Evolutionary conservation across 805 yeast species (phyloP).

Genomic region (Danielia reshetovae): DNA sequence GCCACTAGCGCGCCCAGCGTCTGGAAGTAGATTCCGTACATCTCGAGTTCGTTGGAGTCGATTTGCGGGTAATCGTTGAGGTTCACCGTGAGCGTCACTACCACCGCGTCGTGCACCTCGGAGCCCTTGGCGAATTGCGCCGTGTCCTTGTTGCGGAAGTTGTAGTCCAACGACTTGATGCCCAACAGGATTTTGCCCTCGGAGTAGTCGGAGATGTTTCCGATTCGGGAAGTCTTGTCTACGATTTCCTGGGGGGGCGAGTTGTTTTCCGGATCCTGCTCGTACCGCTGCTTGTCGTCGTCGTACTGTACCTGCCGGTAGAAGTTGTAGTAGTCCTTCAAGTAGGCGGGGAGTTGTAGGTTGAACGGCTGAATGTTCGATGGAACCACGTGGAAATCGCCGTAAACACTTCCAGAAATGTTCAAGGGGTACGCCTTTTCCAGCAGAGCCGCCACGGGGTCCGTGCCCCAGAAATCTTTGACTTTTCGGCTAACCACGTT

Average conservation of each 20-base stretch:
- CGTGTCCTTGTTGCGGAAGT: slow-evolving; percentile 19
- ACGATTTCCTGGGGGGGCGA: slow-evolving; percentile 15
- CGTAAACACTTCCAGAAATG: slow-evolving; percentile 46
- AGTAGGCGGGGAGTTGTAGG: slow-evolving; percentile 26
- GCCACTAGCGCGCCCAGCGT: slow-evolving; percentile 60
- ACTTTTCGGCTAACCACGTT: slow-evolving; percentile 48
- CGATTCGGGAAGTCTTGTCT: slow-evolving; percentile 15
- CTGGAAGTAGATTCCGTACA: slow-evolving; percentile 65
- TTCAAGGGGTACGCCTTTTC: slow-evolving; percentile 35
- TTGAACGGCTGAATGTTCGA: slow-evolving; percentile 12
- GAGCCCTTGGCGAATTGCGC: slow-evolving; percentile 8
- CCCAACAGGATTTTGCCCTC: slow-evolving; percentile 25
- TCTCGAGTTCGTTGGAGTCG: slow-evolving; percentile 45
- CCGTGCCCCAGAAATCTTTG: slow-evolving; percentile 47
- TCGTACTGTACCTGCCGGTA: slow-evolving; percentile 22
- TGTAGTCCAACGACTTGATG: slow-evolving; percentile 21
- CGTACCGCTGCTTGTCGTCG: slow-evolving; percentile 24
- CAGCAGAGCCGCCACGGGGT: slow-evolving; percentile 5
- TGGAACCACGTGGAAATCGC: slow-evolving; percentile 30
- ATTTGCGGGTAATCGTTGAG: slow-evolving; percentile 45
- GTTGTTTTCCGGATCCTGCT: slow-evolving; percentile 23
- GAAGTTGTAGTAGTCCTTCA: slow-evolving; percentile 26
- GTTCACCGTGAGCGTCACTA: slow-evolving; percentile 25
- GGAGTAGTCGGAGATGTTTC: slow-evolving; percentile 24
- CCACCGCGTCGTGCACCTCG: slow-evolving; percentile 26